Conservation (phyloP, 78 protist genomes). For the Emiliania huxleyi region DNA sequence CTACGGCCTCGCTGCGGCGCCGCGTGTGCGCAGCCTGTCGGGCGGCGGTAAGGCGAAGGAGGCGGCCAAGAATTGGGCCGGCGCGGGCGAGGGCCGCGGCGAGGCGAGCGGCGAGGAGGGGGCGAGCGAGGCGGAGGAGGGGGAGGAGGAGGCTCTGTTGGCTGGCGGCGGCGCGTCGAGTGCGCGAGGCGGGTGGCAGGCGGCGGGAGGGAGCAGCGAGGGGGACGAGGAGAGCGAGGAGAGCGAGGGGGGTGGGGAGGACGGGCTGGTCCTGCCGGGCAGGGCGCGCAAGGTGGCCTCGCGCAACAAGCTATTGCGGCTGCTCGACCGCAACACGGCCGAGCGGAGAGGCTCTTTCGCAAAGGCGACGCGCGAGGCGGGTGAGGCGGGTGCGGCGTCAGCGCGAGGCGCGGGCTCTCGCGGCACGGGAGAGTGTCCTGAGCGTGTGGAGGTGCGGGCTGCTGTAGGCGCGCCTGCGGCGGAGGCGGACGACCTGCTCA, state of each 20-base stretch:
- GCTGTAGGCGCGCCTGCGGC: no score
- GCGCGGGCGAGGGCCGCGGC: neutral
- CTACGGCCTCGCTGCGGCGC: slow-evolving; percentile 46
- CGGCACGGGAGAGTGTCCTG: no score
- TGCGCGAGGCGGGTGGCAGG: no score
- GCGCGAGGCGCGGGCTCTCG: no score
- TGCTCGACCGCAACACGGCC: neutral
- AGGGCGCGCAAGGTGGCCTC: neutral
- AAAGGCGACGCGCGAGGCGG: neutral
- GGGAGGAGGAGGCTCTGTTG: neutral
- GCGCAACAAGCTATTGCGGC: neutral
- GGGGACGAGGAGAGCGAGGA: neutral
- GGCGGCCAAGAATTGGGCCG: neutral
- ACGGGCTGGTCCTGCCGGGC: neutral
- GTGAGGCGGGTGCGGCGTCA: neutral
- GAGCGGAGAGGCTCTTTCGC: neutral
- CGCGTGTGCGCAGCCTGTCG: slow-evolving; percentile 21
- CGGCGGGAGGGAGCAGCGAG: no score
- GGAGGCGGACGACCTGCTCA: neutral
- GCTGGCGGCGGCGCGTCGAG: no score
- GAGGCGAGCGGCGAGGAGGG: neutral
- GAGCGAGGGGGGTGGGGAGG: no score
- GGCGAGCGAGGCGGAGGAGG: no score
- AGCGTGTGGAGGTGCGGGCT: no score
- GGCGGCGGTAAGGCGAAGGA: neutral